Evolutionary conservation across 2,329 filamentous ascomycete species (phyloP).

Genomic region (Cladosporium phlei): DNA sequence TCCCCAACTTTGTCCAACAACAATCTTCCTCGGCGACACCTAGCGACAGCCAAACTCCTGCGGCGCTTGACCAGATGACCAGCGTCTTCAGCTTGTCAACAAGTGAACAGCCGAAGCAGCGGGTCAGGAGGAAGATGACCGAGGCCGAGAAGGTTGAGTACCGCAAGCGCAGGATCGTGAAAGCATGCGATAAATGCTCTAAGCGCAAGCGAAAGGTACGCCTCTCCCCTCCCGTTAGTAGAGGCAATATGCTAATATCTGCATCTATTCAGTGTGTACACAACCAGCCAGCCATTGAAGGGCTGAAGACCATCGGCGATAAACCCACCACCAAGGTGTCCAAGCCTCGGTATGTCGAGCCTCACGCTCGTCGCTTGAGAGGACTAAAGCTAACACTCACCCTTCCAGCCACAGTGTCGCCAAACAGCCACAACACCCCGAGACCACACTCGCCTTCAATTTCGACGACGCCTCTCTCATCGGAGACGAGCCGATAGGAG

Average conservation of each 20-base stretch:
- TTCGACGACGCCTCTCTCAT: no score
- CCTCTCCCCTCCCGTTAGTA: not conserved
- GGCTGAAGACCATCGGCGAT: conserved; percentile 11
- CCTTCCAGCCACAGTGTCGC: not conserved
- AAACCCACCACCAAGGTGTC: conserved; percentile 18
- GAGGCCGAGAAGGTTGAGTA: conserved; percentile 36
- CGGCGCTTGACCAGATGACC: conserved; percentile 35
- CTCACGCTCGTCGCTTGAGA: not conserved
- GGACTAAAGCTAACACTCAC: not conserved
- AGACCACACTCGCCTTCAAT: not conserved
- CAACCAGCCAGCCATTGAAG: conserved; percentile 31
- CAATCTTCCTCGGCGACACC: conserved; percentile 19
- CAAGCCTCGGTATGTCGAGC: conserved; percentile 15
- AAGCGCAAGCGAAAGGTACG: conserved; percentile 32
- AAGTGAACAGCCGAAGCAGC: conserved; percentile 31
- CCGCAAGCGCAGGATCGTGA: conserved; percentile 34
- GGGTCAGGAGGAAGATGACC: conserved; percentile 35
- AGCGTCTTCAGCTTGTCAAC: conserved; percentile 34
- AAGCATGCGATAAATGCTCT: conserved; percentile 34
- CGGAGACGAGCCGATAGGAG: no score
- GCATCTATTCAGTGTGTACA: conserved; percentile 26
- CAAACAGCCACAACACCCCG: not conserved
- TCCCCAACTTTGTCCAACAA: conserved; percentile 20
- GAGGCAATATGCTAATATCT: conserved; percentile 1
- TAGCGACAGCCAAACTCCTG: conserved; percentile 22